A percentile compares a stretch with the other conserved stretches of the same genome.
Evolutionary conservation across 2,329 filamentous ascomycete species (phyloP).

Genomic region (Penicillium olsonii): DNA sequence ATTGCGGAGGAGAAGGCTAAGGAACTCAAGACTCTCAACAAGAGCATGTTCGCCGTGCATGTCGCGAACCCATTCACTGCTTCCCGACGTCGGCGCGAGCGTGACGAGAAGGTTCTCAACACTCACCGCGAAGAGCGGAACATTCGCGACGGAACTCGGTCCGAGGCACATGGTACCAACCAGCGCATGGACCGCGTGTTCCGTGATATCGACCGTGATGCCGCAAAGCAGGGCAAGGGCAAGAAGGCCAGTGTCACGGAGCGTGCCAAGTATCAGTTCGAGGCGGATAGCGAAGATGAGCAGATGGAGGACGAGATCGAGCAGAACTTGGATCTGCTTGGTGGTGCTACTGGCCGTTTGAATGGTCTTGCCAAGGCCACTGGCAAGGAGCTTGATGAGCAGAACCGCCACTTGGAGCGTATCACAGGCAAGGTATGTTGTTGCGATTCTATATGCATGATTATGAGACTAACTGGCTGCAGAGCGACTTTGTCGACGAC

Average conservation of each 20-base stretch:
- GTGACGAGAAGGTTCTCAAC: constrained; percentile 69
- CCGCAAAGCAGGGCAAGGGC: constrained; percentile 50
- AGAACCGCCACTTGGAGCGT: constrained; percentile 75
- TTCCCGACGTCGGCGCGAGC: constrained; percentile 62
- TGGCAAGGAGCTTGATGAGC: constrained; percentile 70
- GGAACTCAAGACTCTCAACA: constrained; percentile 81
- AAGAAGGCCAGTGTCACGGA: constrained; percentile 59
- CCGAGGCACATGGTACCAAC: constrained; percentile 53
- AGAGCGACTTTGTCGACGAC: constrained; percentile 83
- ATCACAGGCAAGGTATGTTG: constrained; percentile 72
- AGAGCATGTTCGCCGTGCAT: constrained; percentile 87
- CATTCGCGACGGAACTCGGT: constrained; percentile 57
- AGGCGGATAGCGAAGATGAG: constrained; percentile 71
- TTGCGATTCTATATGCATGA: neutral
- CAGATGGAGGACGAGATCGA: constrained; percentile 73
- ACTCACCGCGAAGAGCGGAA: constrained; percentile 62
- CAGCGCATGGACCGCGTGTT: constrained; percentile 66
- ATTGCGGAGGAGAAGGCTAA: constrained; percentile 76
- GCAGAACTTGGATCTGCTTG: constrained; percentile 61
- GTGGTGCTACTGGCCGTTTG: constrained; percentile 66
- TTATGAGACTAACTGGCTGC: constrained; percentile 27
- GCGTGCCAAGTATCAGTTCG: constrained; percentile 73
- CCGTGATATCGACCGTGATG: constrained; percentile 63
- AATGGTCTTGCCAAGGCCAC: constrained; percentile 74
- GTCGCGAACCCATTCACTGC: constrained; percentile 77